Evolutionary conservation across 305 asterid genomes (phyloP).

Genomic region (Fraxinus nigra): DNA sequence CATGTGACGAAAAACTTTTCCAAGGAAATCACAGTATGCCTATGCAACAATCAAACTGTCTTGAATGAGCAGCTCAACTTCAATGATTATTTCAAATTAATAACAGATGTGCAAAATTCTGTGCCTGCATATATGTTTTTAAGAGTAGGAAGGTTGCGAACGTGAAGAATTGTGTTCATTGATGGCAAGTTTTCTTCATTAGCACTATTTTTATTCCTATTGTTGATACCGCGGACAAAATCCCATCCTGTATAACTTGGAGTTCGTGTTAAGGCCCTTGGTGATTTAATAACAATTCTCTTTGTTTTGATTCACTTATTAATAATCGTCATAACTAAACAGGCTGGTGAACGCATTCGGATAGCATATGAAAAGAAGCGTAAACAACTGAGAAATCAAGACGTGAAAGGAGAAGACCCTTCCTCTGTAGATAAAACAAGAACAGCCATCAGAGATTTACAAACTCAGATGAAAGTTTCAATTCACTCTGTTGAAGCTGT

Average conservation of each 20-base stretch:
- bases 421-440: conserved; percentile 63
- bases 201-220: background rate
- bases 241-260: background rate
- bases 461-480: conserved; percentile 88
- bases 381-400: conserved; percentile 67
- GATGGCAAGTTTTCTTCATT: background rate
- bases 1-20: background rate
- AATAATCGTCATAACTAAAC: conserved; percentile 16
- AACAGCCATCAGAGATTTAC: conserved; percentile 68
- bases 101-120: background rate
- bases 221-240: background rate
- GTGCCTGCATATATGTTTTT: background rate
- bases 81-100: background rate
- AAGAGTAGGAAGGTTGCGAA: background rate
- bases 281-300: background rate
- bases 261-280: background rate
- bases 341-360: conserved; percentile 87
- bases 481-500: conserved; percentile 86
- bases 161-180: background rate
- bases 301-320: background rate
- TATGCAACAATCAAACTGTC: background rate
- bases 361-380: conserved; percentile 83
- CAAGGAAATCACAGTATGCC: background rate
- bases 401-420: conserved; percentile 77
- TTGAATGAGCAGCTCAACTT: background rate